Base-by-base conservation (phyloP, 306 rosid species). In the Castanea crenata region DNA sequence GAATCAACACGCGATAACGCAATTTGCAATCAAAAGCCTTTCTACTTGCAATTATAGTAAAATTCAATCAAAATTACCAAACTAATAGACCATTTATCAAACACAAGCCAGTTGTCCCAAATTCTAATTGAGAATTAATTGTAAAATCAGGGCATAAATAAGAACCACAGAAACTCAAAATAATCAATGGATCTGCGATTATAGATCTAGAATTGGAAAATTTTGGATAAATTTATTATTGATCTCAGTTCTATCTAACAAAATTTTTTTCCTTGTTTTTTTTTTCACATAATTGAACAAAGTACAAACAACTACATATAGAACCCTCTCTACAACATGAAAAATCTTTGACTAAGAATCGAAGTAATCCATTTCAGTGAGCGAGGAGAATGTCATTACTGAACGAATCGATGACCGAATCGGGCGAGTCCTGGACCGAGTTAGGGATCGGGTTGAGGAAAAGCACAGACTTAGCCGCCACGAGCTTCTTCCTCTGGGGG, bases 401-500 rank as follows among this genome's bases (percentile, higher is more conserved):
- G 58, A 89, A 83, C 44, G 85, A 38, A 49, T 93, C 97, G 6
- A 88, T 71, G 1, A 88, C 77, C 23, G 87, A 89, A 83, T 93
- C 97, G 3, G 89, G 62, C 1, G 88, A 79, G 56, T 86, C 95
- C 11, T 83, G 65, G 0, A 74, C 77, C 2, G 91, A 84, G 79
- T 41, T 86, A 0, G 88, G 91, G 3, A 32, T 59, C 38, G 79
- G 73, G 56, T 64, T 44, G 10, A 85, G 51, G 54, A 85, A 83
- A 83, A 89, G 19, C 63, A 89, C 88, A 0, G 92, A 86, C 88
- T 89, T 92, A 0, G 91, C 74, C 0, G 97, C 90, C 75, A 87
- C 76, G 31, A 93, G 91, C 79, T 88, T 93, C 94, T 93, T 93
- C 74, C 96, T 73, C 86, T 88, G 92, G 2, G 89, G 92, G 11